Evolutionary conservation across 495 filamentous ascomycete genomes (phyloP).

Genomic region (Elasticomyces elasticus): DNA sequence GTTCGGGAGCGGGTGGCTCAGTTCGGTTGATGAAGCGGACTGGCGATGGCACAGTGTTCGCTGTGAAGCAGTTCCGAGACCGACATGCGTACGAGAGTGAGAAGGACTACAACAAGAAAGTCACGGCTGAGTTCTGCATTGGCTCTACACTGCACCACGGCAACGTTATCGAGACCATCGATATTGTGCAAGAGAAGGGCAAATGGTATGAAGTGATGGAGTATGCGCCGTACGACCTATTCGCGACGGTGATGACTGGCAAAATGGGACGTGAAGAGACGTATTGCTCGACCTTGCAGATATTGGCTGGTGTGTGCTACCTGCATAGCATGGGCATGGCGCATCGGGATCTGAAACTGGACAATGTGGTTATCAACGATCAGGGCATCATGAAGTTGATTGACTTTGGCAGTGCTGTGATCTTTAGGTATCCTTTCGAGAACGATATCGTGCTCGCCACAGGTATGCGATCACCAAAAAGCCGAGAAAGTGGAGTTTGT

Average conservation of each 20-base stretch:
- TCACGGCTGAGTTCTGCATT: slow-evolving; percentile 99
- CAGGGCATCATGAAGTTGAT: slow-evolving; percentile 99
- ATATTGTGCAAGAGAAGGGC: slow-evolving; percentile 89
- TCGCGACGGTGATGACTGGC: slow-evolving; percentile 98
- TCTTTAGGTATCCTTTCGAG: slow-evolving; percentile 96
- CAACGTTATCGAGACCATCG: slow-evolving; percentile 95
- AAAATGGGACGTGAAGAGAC: slow-evolving; percentile 94
- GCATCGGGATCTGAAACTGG: slow-evolving; percentile 91
- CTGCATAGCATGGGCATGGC: slow-evolving; percentile 92
- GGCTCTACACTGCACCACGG: slow-evolving; percentile 95
- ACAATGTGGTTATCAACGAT: slow-evolving; percentile 97
- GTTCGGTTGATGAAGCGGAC: slow-evolving; percentile 89
- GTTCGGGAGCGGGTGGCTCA: slow-evolving; percentile 89
- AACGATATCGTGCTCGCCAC: slow-evolving; percentile 75
- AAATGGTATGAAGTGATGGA: slow-evolving; percentile 99
- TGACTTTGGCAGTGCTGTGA: slow-evolving; percentile 94
- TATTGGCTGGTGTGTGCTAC: slow-evolving; percentile 93
- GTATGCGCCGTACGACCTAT: slow-evolving; percentile 93
- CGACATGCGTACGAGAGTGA: slow-evolving; percentile 88
- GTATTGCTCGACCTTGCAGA: slow-evolving; percentile 84
- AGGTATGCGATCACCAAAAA: slow-evolving; percentile 48
- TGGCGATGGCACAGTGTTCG: slow-evolving; percentile 84
- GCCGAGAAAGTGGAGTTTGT: not conserved
- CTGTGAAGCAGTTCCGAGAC: slow-evolving; percentile 92
- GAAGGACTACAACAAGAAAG: slow-evolving; percentile 94